Conservation (phyloP, 2,329 filamentous ascomycete species). For the Ilyonectria robusta region DNA sequence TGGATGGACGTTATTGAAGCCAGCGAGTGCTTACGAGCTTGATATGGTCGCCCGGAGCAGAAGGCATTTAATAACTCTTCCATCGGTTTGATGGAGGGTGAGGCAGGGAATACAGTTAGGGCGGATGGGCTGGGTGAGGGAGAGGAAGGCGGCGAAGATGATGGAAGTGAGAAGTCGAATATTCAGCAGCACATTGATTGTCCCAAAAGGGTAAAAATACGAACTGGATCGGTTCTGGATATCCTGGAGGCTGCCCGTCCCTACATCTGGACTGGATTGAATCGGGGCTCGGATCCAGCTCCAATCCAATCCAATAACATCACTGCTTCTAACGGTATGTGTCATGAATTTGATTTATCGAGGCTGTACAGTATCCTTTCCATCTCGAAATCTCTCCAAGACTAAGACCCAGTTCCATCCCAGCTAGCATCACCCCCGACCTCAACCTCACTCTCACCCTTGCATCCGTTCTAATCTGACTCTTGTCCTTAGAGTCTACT, state of each 20-base stretch:
- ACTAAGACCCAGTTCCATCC: too few species aligned
- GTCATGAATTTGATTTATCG: too few species aligned
- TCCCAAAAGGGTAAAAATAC: background rate
- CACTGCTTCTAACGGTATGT: too few species aligned
- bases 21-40: slow-evolving; percentile 8
- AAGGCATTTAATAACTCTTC: slow-evolving; percentile 3
- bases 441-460: too few species aligned
- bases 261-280: too few species aligned
- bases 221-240: slow-evolving; percentile 8
- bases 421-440: too few species aligned
- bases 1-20: slow-evolving; percentile 2
- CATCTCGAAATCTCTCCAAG: too few species aligned
- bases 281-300: too few species aligned
- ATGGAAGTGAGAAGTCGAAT: slow-evolving; percentile 3
- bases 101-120: background rate
- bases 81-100: slow-evolving; percentile 4
- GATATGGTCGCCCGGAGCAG: slow-evolving; percentile 4
- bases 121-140: background rate
- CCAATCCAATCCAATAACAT: too few species aligned
- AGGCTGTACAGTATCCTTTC: too few species aligned
- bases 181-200: slow-evolving; percentile 7
- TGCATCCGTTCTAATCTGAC: too few species aligned
- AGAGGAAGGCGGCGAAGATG: slow-evolving; percentile 5
- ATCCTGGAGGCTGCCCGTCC: slow-evolving; percentile 11
- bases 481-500: too few species aligned